Evolutionary conservation across 306 rosid species (phyloP).

Genomic region (Ziziphus jujuba): DNA sequence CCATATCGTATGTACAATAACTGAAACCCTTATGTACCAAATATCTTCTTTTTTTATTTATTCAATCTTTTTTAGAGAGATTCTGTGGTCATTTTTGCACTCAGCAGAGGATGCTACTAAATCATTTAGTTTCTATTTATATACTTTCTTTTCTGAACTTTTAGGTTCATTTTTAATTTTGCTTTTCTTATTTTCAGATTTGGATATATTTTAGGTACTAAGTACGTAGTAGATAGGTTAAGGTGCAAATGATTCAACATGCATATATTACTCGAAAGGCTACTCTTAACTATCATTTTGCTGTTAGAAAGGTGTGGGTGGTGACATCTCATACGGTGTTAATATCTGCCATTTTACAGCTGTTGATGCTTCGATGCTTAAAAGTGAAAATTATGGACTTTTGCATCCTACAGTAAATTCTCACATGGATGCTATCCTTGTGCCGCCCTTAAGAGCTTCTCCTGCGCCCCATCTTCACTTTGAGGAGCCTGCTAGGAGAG

Average conservation of each 20-base stretch:
- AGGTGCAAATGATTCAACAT: not conserved
- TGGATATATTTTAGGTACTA: not conserved
- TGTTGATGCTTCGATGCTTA: not conserved
- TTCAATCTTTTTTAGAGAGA: not conserved
- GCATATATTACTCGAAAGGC: not conserved
- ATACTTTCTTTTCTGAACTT: not conserved
- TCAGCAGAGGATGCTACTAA: not conserved
- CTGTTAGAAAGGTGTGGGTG: not conserved
- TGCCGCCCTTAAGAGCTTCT: conserved; percentile 14
- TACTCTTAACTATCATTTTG: not conserved
- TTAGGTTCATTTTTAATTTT: too few relatives aligned
- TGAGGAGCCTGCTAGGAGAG: conserved; percentile 29
- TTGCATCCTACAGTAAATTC: conserved; percentile 20
- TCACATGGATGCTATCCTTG: not conserved
- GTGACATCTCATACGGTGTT: not conserved
- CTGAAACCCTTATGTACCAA: conserved; percentile 38
- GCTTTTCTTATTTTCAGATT: too few relatives aligned
- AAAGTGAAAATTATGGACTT: not conserved
- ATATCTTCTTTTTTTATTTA: conserved; percentile 6
- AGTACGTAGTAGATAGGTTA: not conserved
- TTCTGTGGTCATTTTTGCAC: not conserved
- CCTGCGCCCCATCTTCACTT: conserved; percentile 32
- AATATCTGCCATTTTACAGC: not conserved
- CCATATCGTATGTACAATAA: conserved; percentile 9
- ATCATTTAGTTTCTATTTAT: not conserved